Conservation (phyloP, 805 yeast genomes). For the Tetrapisispora taiwanensis region DNA sequence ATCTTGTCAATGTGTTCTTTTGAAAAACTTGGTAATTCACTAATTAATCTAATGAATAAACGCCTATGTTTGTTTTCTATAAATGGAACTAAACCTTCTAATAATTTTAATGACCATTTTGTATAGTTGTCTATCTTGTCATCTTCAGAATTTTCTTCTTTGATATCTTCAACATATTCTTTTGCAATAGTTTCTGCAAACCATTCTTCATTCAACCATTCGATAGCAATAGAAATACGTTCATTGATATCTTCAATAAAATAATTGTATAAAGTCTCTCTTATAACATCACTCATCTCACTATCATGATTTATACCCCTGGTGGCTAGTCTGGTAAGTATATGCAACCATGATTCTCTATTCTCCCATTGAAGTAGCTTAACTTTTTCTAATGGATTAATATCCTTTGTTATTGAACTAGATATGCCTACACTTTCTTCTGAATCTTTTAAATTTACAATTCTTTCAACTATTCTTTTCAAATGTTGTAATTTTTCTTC, state of each 20-base stretch:
- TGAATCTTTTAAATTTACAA: slow-evolving; percentile 9
- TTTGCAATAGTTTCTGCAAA: slow-evolving; percentile 38
- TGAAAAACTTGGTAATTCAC: slow-evolving; percentile 77
- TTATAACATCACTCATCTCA: slow-evolving; percentile 48
- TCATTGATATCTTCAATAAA: slow-evolving; percentile 63
- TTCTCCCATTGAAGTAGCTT: slow-evolving; percentile 44
- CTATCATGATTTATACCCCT: slow-evolving; percentile 51
- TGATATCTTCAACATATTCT: slow-evolving; percentile 11
- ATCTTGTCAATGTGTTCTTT: slow-evolving; percentile 52
- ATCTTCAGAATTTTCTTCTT: slow-evolving; percentile 21
- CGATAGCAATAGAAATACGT: slow-evolving; percentile 65
- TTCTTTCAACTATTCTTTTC: slow-evolving; percentile 8
- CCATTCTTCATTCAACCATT: slow-evolving; percentile 97
- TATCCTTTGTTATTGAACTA: slow-evolving; percentile 10
- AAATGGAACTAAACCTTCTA: slow-evolving; percentile 76
- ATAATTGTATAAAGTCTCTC: slow-evolving; percentile 63
- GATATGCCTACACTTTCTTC: slow-evolving; percentile 11
- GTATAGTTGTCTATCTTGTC: slow-evolving; percentile 38
- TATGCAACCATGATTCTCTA: slow-evolving; percentile 63
- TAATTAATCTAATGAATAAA: slow-evolving; percentile 67
- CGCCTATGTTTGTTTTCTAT: slow-evolving; percentile 74
- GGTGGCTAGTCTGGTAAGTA: slow-evolving; percentile 69
- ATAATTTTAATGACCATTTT: slow-evolving; percentile 57
- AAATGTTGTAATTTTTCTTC: slow-evolving; percentile 51
- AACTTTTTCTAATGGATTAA: slow-evolving; percentile 16